Evolutionary conservation across 2,329 filamentous ascomycete species (phyloP), one percentile per base, ranked within the genome.

Genomic region (Davidsoniella eucalypti): DNA sequence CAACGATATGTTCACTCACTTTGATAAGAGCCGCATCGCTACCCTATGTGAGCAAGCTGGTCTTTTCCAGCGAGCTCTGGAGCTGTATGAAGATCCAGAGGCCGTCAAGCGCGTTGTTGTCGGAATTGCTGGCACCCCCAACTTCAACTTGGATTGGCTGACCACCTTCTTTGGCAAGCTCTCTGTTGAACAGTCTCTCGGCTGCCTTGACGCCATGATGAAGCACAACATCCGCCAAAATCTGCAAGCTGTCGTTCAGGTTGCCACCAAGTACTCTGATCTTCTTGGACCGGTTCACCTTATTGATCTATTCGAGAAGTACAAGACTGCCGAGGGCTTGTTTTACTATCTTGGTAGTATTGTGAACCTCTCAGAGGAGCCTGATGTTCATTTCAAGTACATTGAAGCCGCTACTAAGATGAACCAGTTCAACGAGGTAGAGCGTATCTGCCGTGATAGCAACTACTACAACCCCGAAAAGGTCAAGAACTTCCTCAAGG

Each of bases 401-500:
- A 94, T 98, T 53, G 90, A 98, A 68, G 87, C 92, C 51, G 92
- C 93, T 29, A 94, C 88, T 21, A 84, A 81, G 61, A 93, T 94
- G 78, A 80, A 82, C 26, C 90, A 98, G 66, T 78, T 94, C 61
- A 88, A 86, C 57, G 92, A 98, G 62, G 92, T 98, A 17, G 90
- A 98, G 73, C 84, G 92, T 50, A 90, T 98, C 60, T 96, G 90
- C 70, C 81, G 93, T 54, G 92, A 98, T 65, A 93, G 83, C 73
- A 87, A 84, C 64, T 75, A 76, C 61, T 90, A 87, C 68, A 90
- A 95, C 64, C 76, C 87, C 0, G 87, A 95, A 66, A 94, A 94
- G 72, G 87, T 95, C 52, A 95, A 95, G 75, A 98, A 98, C 71
- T 98, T 96, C 77, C 71, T 98, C 55, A 98, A 98, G 70, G 93